Evolutionary conservation across 768 basidiomycete genomes (phyloP).

Genomic region (Dioszegia crocea): DNA sequence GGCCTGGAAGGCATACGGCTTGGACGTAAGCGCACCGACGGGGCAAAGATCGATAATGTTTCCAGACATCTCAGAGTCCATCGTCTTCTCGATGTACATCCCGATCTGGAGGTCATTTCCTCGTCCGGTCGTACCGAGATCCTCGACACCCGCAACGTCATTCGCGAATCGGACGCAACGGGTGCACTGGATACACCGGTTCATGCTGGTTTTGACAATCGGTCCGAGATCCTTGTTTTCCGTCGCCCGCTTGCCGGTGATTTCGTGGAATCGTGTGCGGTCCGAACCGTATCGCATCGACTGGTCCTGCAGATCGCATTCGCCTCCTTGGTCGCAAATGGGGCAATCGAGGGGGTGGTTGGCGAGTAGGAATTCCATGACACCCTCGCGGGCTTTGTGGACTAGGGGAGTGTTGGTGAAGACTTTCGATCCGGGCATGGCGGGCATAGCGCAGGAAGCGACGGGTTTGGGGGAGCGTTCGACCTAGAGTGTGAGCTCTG

Average conservation of each 20-base stretch:
- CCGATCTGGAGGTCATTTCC: conserved; percentile 99
- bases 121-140: conserved; percentile 91
- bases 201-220: conserved; percentile 97
- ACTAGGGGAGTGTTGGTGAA: conserved; percentile 84
- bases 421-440: conserved; percentile 88
- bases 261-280: conserved; percentile 96
- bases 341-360: conserved; percentile 99
- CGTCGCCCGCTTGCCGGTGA: conserved; percentile 93
- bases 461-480: conserved; percentile 91
- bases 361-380: conserved; percentile 96
- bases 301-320: conserved; percentile 98
- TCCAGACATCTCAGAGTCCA: conserved; percentile 95
- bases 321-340: conserved; percentile 97
- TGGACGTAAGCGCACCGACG: conserved; percentile 95
- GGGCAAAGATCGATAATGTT: conserved; percentile 97
- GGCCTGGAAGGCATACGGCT: conserved; percentile 96
- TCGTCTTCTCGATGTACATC: conserved; percentile 94
- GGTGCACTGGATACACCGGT: conserved; percentile 98
- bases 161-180: conserved; percentile 98
- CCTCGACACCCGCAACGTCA: conserved; percentile 97
- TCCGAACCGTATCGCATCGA: conserved; percentile 99
- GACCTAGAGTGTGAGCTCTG: conserved; percentile 51
- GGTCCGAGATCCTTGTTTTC: conserved; percentile 98
- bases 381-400: conserved; percentile 72
- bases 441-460: conserved; percentile 96